phyloP scores from a whole-genome alignment of 2,329 filamentous ascomycete species.

The Penicillium frequentans region DNA sequence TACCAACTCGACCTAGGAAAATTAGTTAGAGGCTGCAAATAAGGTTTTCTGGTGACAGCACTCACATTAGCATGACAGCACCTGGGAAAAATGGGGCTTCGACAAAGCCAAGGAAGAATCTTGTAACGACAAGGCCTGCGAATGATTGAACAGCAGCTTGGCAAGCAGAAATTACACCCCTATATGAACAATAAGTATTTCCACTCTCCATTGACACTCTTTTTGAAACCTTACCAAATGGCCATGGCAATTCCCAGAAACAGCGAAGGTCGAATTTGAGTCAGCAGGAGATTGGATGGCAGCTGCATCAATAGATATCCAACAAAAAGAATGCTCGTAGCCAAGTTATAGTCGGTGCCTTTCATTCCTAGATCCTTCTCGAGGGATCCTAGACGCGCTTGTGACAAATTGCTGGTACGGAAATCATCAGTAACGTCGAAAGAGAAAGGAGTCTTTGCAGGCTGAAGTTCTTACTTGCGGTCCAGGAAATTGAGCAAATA shows the following conservation, averaged over 20 bases:
- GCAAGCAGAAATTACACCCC: constrained; percentile 34
- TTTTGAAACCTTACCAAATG: constrained; percentile 20
- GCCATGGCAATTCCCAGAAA: constrained; percentile 50
- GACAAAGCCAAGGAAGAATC: constrained; percentile 43
- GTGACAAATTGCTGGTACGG: constrained; percentile 48
- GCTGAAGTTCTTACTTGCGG: constrained; percentile 22
- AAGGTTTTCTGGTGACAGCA: neutral
- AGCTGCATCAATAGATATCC: constrained; percentile 63
- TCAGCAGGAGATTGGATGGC: constrained; percentile 60
- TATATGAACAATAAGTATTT: neutral
- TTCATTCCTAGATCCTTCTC: constrained; percentile 56
- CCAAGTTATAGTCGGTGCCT: constrained; percentile 59
- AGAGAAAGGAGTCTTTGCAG: neutral
- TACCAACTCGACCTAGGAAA: constrained; percentile 62
- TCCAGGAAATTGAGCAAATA: constrained; percentile 35
- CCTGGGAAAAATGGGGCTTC: constrained; percentile 59
- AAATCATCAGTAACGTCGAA: neutral
- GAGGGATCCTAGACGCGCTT: constrained; percentile 55
- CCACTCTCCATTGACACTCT: no score
- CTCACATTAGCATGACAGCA: constrained; percentile 58
- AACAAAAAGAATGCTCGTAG: constrained; percentile 57
- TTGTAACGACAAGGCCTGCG: constrained; percentile 40
- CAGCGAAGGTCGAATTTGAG: constrained; percentile 53
- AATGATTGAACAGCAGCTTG: constrained; percentile 42
- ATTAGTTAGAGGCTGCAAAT: neutral